phyloP scores from a whole-genome alignment of 2,329 filamentous ascomycete species.

The Plenodomus biglobosus region DNA sequence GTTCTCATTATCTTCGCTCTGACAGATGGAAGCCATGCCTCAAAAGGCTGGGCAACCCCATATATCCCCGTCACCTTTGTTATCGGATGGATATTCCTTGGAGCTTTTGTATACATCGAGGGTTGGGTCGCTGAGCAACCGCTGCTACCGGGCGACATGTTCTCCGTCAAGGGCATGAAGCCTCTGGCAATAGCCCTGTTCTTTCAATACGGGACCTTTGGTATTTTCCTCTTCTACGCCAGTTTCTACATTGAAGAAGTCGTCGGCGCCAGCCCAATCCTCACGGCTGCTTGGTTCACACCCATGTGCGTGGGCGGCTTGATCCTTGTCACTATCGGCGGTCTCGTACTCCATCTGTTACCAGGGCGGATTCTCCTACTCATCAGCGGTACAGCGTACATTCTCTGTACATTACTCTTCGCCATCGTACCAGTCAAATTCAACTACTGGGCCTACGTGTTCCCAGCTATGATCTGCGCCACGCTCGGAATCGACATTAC shows the following conservation, averaged over 20 bases:
- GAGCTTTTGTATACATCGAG: slow-evolving; percentile 67
- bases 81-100: slow-evolving; percentile 62
- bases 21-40: slow-evolving; percentile 70
- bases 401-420: slow-evolving; percentile 38
- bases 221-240: slow-evolving; percentile 44
- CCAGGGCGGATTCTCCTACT: slow-evolving; percentile 38
- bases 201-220: slow-evolving; percentile 50
- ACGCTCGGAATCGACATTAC: slow-evolving; percentile 44
- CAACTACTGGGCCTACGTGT: slow-evolving; percentile 44
- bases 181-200: slow-evolving; percentile 38
- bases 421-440: slow-evolving; percentile 36
- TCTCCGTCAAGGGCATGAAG: slow-evolving; percentile 67
- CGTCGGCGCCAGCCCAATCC: slow-evolving; percentile 30
- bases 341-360: slow-evolving; percentile 40
- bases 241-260: slow-evolving; percentile 43
- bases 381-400: slow-evolving; percentile 35
- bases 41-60: slow-evolving; percentile 69
- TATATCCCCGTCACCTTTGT: slow-evolving; percentile 69
- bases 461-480: slow-evolving; percentile 49
- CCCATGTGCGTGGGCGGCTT: slow-evolving; percentile 43
- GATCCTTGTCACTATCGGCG: slow-evolving; percentile 37
- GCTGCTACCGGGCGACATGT: slow-evolving; percentile 69
- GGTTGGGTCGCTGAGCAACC: slow-evolving; percentile 69
- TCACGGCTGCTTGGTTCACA: slow-evolving; percentile 40
- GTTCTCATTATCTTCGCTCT: slow-evolving; percentile 73